Conservation (phyloP, 2,329 filamentous ascomycete genomes). For the Talaromyces sp. region DNA sequence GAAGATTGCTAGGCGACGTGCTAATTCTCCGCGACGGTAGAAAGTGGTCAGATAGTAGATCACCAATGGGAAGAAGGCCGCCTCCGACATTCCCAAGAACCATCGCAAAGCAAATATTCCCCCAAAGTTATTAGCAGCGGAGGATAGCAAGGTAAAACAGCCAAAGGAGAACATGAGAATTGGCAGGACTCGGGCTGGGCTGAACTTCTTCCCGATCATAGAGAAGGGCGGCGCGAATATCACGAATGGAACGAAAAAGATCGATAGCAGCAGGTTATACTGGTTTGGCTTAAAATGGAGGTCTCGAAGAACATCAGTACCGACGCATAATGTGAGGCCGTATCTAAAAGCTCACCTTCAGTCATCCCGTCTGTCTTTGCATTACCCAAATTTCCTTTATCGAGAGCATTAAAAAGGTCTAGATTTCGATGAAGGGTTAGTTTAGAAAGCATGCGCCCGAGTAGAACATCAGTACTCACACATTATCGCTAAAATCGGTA, state of each 20-base stretch:
- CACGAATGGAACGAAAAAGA: constrained; percentile 78
- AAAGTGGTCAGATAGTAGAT: constrained; percentile 68
- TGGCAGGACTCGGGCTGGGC: constrained; percentile 65
- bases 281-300: constrained; percentile 63
- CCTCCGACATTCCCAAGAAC: constrained; percentile 70
- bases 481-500: constrained; percentile 63
- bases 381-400: constrained; percentile 58
- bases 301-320: constrained; percentile 27
- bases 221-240: constrained; percentile 67
- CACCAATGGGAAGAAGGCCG: constrained; percentile 70
- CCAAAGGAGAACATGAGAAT: constrained; percentile 72
- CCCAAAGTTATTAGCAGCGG: constrained; percentile 61
- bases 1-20: constrained; percentile 70
- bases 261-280: constrained; percentile 69
- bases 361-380: constrained; percentile 59
- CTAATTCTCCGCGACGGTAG: constrained; percentile 72
- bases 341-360: constrained; percentile 29
- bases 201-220: constrained; percentile 70
- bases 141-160: constrained; percentile 62
- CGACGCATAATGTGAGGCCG: background rate
- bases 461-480: constrained; percentile 37
- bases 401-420: constrained; percentile 59
- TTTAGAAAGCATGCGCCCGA: constrained; percentile 2
- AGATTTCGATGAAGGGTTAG: background rate
- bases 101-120: constrained; percentile 69